Percentiles rank a stretch among this genome's conserved stretches.
Conservation (phyloP, 1,139 yeast species). For the Geotrichum cucujoidarum region DNA sequence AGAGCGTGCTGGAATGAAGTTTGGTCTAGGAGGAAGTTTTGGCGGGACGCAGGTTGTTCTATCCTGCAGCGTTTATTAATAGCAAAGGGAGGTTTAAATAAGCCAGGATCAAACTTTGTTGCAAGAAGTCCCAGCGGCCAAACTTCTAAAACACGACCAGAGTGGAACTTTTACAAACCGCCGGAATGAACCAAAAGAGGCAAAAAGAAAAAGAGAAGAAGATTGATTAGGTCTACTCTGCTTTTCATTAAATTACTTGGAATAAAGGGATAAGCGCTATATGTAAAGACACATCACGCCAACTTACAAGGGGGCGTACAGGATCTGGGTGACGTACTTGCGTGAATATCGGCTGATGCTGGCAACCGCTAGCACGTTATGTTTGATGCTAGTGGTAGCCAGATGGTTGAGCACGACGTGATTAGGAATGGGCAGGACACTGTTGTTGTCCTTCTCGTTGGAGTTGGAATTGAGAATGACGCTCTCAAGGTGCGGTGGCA, state of each 20-base stretch:
- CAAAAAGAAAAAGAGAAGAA: background rate
- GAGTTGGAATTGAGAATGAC: conserved; percentile 72
- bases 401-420: conserved; percentile 86
- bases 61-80: no score
- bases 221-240: no score
- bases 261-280: background rate
- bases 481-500: conserved; percentile 86
- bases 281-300: background rate
- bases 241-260: no score
- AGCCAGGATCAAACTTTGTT: no score
- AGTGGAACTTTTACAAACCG: background rate
- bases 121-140: no score
- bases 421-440: conserved; percentile 81
- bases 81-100: no score
- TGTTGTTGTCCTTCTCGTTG: conserved; percentile 39
- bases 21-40: no score
- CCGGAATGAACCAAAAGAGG: background rate
- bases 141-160: no score
- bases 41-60: no score
- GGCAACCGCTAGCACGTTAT: conserved; percentile 74
- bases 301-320: conserved; percentile 23
- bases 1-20: no score
- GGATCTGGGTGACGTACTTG: conserved; percentile 56
- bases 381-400: conserved; percentile 83
- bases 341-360: conserved; percentile 82